Base-by-base conservation (phyloP, 1,284 basidiomycete species). In the Ceratobasidium sp. region DNA sequence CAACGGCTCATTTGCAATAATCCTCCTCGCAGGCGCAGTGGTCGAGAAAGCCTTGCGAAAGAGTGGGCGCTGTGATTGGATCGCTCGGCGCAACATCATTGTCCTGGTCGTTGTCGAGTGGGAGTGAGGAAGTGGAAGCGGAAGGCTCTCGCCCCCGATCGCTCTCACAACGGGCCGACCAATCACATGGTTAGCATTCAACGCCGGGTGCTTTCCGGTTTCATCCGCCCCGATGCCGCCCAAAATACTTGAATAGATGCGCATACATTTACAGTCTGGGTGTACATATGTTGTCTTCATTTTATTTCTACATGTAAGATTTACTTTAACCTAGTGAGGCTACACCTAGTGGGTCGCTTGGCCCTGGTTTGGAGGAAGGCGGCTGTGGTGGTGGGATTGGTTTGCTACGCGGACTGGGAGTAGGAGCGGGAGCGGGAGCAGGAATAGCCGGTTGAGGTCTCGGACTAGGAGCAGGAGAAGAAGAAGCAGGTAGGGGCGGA, bases 1-100 rank as follows among this genome's bases (percentile, higher is more conserved):
- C 80, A 93, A 89, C 40, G 95, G 93, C 84, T 91, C 93, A 58
- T 93, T 93, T 58, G 92, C 91, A 80, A 92, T 91, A 82, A 96
- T 89, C 83, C 89, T 90, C 79, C 87, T 86, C 33, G 88, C 89
- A 61, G 90, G 86, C 13, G 89, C 84, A 7, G 93, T 91, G 2
- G 90, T 87, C 82, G 91, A 89, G 85, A 95, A 94, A 6, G 90
- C 86, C 53, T 40, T 28, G 18, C 28, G 39, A 18, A 72, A 42
- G 4, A 63, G n/a, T 58, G 71, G 18, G n/a, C 69, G 39, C 44
- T 63, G 56, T 3, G 58, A 61, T 40, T 73, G 71, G 44, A 73
- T 73, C 23, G 58, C 71, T 53, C 71, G 71, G 12, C 71, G 39
- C 15, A 73, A 28, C 58, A 73, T 61, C n/a, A n/a, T n/a, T 2